phyloP scores from a whole-genome alignment of 768 basidiomycete species.

The Punctularia strigosozonata region DNA sequence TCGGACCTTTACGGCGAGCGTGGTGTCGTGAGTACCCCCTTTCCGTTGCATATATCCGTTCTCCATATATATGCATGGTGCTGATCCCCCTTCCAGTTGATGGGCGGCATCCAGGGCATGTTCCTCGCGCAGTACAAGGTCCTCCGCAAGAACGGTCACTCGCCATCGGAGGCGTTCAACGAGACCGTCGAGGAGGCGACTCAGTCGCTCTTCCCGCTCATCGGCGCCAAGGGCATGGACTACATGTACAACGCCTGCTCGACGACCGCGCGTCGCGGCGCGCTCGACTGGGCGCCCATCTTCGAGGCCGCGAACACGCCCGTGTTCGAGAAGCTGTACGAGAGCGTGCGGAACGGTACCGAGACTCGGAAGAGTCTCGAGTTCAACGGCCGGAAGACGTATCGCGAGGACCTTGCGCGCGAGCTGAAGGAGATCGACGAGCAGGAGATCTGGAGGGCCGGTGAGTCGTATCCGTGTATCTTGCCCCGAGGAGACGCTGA shows the following conservation, averaged over 20 bases:
- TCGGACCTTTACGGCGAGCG: slow-evolving; percentile 99
- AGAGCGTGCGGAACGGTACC: slow-evolving; percentile 88
- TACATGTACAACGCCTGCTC: slow-evolving; percentile 99
- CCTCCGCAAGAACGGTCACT: slow-evolving; percentile 91
- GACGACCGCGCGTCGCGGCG: slow-evolving; percentile 96
- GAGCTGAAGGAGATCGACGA: slow-evolving; percentile 92
- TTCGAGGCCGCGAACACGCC: slow-evolving; percentile 93
- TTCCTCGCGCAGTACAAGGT: slow-evolving; percentile 99
- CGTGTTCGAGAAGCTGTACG: slow-evolving; percentile 89
- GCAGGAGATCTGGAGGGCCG: slow-evolving; percentile 98
- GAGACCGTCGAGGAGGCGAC: slow-evolving; percentile 99
- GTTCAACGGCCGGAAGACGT: slow-evolving; percentile 87
- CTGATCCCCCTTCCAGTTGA: slow-evolving; percentile 4
- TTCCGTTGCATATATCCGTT: slow-evolving; percentile 1
- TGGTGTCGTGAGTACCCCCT: slow-evolving; percentile 71
- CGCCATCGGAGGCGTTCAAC: slow-evolving; percentile 98
- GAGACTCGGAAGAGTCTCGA: slow-evolving; percentile 97
- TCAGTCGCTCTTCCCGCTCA: slow-evolving; percentile 93
- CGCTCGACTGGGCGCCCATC: slow-evolving; percentile 97
- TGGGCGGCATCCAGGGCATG: slow-evolving; percentile 56
- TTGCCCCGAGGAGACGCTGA: slow-evolving; percentile 2
- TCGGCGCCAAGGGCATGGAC: slow-evolving; percentile 95
- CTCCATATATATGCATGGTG: too few relatives aligned
- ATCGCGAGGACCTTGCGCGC: slow-evolving; percentile 85
- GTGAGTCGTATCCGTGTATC: slow-evolving; percentile 23